Conservation (phyloP, 2,329 filamentous ascomycete genomes). For the Sporothrix globosa region DNA sequence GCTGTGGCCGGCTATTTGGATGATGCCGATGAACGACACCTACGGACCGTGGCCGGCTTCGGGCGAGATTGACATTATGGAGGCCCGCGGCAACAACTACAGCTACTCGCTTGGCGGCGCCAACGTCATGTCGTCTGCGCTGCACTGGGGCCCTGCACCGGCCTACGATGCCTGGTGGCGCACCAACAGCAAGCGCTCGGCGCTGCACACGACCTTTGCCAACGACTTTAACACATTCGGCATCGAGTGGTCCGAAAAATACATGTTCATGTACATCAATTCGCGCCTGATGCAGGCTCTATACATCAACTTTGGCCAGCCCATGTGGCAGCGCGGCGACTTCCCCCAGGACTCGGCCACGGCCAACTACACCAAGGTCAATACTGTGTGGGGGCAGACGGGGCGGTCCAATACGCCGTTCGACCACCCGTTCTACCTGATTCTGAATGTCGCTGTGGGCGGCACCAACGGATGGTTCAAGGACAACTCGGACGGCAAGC, state of each 20-base stretch:
- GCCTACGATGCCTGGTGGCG: conserved; percentile 80
- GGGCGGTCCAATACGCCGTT: conserved; percentile 69
- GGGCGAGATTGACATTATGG: conserved; percentile 82
- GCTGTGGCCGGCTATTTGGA: conserved; percentile 93
- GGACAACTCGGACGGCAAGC: conserved; percentile 71
- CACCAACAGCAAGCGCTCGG: conserved; percentile 75
- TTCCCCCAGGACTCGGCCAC: conserved; percentile 62
- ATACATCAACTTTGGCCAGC: conserved; percentile 72
- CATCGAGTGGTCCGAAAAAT: conserved; percentile 85
- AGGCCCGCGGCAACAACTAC: conserved; percentile 81
- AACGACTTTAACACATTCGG: conserved; percentile 74
- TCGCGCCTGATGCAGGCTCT: conserved; percentile 77
- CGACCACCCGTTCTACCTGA: conserved; percentile 74
- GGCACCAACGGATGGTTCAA: conserved; percentile 83
- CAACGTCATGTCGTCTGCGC: conserved; percentile 75
- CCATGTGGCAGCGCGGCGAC: conserved; percentile 68
- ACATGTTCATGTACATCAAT: conserved; percentile 85
- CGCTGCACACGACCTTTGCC: conserved; percentile 74
- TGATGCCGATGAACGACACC: conserved; percentile 72
- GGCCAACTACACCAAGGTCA: conserved; percentile 66
- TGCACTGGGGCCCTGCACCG: conserved; percentile 79
- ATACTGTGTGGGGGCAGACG: conserved; percentile 66
- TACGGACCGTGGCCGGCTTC: conserved; percentile 80
- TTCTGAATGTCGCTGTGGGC: conserved; percentile 75
- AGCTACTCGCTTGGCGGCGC: conserved; percentile 76